phyloP scores from a whole-genome alignment of 768 basidiomycete species.

The Lactarius quietus region DNA sequence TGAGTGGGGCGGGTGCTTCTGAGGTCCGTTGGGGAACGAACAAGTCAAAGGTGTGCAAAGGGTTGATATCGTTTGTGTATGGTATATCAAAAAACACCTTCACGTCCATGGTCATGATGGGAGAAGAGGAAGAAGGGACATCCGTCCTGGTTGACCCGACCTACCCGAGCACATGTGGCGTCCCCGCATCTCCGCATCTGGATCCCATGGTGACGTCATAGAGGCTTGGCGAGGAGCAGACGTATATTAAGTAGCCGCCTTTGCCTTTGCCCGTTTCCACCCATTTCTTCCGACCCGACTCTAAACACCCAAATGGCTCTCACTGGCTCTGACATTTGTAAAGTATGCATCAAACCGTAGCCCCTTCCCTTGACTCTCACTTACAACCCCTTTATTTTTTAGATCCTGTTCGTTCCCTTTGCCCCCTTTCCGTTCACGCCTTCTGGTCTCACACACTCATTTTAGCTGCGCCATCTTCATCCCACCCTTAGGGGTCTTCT shows the following conservation, averaged over 20 bases:
- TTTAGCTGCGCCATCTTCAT: slow-evolving; percentile 63
- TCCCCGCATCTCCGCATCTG: background rate
- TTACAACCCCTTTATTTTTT: background rate
- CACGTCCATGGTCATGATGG: background rate
- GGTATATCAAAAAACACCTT: slow-evolving; percentile 30
- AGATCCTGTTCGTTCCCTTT: slow-evolving; percentile 44
- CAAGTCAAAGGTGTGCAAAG: slow-evolving; percentile 55
- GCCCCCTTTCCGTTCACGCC: background rate
- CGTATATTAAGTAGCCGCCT: background rate
- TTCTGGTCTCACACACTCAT: background rate
- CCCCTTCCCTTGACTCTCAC: background rate
- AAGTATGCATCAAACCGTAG: slow-evolving; percentile 42
- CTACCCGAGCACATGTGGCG: background rate
- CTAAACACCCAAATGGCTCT: slow-evolving; percentile 51
- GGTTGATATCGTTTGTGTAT: slow-evolving; percentile 37
- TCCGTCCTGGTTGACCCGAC: background rate
- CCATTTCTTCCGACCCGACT: slow-evolving; percentile 19
- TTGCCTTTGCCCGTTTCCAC: slow-evolving; percentile 6
- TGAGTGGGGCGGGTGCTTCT: slow-evolving; percentile 36
- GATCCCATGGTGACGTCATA: slow-evolving; percentile 10
- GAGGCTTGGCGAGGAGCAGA: background rate
- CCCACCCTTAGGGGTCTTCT: slow-evolving; percentile 83
- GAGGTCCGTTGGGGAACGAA: slow-evolving; percentile 31
- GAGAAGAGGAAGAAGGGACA: background rate
- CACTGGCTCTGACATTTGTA: slow-evolving; percentile 74